phyloP scores from a whole-genome alignment of 805 yeast species.

The Spathaspora girioi region DNA sequence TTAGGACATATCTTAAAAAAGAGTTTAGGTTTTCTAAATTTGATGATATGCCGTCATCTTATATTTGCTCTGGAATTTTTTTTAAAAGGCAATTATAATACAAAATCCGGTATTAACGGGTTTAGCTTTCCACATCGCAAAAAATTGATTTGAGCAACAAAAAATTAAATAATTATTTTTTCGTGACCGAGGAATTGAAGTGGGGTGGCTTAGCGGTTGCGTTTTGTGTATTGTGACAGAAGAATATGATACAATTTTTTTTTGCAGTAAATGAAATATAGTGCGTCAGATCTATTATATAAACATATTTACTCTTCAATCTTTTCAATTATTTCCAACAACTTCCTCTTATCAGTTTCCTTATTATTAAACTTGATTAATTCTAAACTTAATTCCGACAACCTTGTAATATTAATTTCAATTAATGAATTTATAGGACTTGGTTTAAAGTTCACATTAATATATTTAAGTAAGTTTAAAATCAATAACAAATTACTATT shows the following conservation, averaged over 20 bases:
- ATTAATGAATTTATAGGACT: not conserved
- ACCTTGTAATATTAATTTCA: not conserved
- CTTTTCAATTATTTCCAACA: not conserved
- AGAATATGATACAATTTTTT: too few species aligned
- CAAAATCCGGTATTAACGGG: not conserved
- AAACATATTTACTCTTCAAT: not conserved
- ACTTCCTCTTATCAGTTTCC: not conserved
- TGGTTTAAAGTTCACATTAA: not conserved
- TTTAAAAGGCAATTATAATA: too few species aligned
- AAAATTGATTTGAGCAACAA: too few species aligned
- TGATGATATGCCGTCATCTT: not conserved
- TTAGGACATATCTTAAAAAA: not conserved
- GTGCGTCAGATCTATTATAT: not conserved
- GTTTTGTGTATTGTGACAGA: too few species aligned
- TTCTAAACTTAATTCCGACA: not conserved
- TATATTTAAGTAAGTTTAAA: conserved; percentile 28
- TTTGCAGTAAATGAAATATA: not conserved
- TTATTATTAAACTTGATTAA: not conserved
- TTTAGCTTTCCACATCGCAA: not conserved
- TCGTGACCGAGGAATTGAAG: too few species aligned
- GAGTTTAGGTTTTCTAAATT: too few species aligned
- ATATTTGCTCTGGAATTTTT: too few species aligned
- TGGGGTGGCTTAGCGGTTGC: too few species aligned
- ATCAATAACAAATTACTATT: conserved; percentile 30
- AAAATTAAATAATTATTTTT: too few species aligned